These are phyloP conservation scores for Gonium pectorale DNA, from an alignment of 139 green algal species.

Conservation along the genomic window DNA sequence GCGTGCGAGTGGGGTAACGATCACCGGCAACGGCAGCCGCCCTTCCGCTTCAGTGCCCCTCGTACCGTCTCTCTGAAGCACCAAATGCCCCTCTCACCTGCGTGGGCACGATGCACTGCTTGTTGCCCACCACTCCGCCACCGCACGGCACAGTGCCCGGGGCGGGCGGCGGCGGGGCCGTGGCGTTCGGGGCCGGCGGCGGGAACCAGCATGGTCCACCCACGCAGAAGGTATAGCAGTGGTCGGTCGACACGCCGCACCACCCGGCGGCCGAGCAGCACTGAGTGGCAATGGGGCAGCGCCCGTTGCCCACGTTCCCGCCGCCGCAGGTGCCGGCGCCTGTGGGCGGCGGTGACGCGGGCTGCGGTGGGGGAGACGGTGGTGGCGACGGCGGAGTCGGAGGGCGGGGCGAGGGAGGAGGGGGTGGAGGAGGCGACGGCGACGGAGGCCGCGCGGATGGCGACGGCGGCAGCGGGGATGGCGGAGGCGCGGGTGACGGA, in stretches of 20 bases:
- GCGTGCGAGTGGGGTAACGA: background rate
- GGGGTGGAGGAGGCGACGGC: background rate
- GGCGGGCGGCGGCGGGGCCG: background rate
- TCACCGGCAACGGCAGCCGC: background rate
- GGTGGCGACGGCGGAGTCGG: background rate
- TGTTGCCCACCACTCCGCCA: conserved; percentile 19
- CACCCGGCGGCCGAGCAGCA: conserved; percentile 17
- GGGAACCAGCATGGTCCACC: conserved; percentile 9
- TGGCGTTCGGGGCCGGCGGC: background rate
- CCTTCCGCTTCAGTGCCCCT: background rate
- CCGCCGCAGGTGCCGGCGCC: background rate
- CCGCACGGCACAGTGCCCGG: background rate
- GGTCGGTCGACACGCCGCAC: background rate
- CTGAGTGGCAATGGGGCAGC: background rate
- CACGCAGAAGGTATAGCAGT: conserved; percentile 12
- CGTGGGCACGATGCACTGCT: background rate
- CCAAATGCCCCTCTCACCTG: too few relatives aligned
- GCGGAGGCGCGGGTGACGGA: background rate
- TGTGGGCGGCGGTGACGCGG: background rate
- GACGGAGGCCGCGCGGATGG: background rate
- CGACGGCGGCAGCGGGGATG: background rate
- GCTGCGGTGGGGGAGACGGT: background rate
- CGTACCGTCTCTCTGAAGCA: background rate
- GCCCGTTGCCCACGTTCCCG: conserved; percentile 6
- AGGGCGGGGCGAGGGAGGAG: background rate